A percentile compares a stretch with the other conserved stretches of the same genome.
Conservation (phyloP, 2,329 filamentous ascomycete species). For the Colletotrichum gloeosporioides region DNA sequence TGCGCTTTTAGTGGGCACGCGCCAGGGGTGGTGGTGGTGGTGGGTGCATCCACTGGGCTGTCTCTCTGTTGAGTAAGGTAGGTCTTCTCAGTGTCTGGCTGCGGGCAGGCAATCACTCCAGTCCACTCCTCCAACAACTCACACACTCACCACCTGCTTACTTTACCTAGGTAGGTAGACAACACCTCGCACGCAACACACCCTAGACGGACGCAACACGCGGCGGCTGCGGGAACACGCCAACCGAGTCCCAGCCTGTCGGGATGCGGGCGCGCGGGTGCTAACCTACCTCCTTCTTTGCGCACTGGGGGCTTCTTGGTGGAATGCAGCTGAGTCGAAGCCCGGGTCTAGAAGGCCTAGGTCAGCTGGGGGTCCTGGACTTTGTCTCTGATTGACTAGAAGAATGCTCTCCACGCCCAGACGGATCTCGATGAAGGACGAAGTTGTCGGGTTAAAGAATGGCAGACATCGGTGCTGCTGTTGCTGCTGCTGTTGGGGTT, state of each 20-base stretch:
- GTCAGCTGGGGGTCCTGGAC: background rate
- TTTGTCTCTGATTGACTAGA: background rate
- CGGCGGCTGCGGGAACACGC: background rate
- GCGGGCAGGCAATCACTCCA: background rate
- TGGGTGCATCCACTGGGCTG: background rate
- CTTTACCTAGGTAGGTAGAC: background rate
- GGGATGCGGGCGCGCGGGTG: slow-evolving; percentile 7
- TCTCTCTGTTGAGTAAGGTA: too few species aligned
- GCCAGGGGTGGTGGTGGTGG: background rate
- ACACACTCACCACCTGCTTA: background rate
- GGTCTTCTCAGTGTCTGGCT: background rate
- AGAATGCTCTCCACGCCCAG: background rate
- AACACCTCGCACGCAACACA: background rate
- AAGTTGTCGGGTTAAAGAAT: background rate
- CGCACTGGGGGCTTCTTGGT: background rate
- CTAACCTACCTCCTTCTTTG: background rate
- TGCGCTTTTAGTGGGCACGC: background rate
- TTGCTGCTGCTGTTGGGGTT: background rate
- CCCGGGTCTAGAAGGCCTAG: background rate
- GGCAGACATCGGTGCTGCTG: background rate
- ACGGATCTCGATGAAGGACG: background rate
- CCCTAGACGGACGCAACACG: background rate
- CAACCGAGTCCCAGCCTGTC: slow-evolving; percentile 9
- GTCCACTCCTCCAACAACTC: background rate
- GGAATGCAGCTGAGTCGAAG: background rate